These are phyloP conservation scores for Hypholoma fasciculare DNA, from an alignment of 768 basidiomycete genomes.

Conservation along the genomic window DNA sequence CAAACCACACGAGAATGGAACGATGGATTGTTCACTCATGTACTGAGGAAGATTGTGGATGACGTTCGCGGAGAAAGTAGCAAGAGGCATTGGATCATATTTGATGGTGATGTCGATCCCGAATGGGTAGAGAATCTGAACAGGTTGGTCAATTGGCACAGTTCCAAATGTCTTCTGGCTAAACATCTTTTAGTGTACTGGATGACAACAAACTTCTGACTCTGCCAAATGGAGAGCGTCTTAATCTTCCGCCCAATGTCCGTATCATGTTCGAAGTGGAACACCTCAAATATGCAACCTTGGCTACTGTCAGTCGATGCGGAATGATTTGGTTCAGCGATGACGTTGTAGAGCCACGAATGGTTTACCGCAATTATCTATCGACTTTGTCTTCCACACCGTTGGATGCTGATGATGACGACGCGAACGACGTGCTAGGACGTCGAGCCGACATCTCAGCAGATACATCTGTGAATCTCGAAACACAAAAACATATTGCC, in stretches of 20 bases:
- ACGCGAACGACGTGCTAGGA: slow-evolving; percentile 57
- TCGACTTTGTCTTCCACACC: slow-evolving; percentile 70
- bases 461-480: slow-evolving; percentile 65
- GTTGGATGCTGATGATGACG: slow-evolving; percentile 90
- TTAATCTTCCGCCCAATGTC: slow-evolving; percentile 94
- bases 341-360: slow-evolving; percentile 85
- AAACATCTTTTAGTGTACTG: slow-evolving; percentile 67
- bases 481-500: slow-evolving; percentile 76
- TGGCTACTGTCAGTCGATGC: slow-evolving; percentile 98
- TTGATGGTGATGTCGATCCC: slow-evolving; percentile 98
- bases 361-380: slow-evolving; percentile 92
- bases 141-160: slow-evolving; percentile 57
- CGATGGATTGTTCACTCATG: slow-evolving; percentile 97
- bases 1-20: slow-evolving; percentile 99
- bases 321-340: slow-evolving; percentile 99
- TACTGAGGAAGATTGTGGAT: slow-evolving; percentile 96
- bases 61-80: slow-evolving; percentile 97
- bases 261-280: slow-evolving; percentile 99
- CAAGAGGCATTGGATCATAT: slow-evolving; percentile 98
- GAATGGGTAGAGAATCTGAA: slow-evolving; percentile 99
- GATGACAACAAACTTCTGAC: slow-evolving; percentile 99
- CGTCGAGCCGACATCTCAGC: slow-evolving; percentile 53
- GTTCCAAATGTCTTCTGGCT: slow-evolving; percentile 1
- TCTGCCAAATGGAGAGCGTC: slow-evolving; percentile 95
- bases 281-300: slow-evolving; percentile 94